Evolutionary conservation across 192 early-diverging fungal species (phyloP).

Genomic region (Rhizophagus prolifer): DNA sequence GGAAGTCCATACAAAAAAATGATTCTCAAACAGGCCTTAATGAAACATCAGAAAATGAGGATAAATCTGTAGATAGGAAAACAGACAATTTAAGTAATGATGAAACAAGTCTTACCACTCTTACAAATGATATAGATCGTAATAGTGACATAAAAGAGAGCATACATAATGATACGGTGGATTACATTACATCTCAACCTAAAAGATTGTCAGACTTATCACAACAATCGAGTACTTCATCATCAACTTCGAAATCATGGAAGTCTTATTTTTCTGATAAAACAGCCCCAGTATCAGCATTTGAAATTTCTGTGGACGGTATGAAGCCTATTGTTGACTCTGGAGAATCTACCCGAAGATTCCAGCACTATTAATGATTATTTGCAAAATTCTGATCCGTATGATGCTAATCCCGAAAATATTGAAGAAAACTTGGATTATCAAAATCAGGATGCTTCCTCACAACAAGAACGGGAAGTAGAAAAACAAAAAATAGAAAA

Average conservation of each 20-base stretch:
- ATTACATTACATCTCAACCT: not conserved
- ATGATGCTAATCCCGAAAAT: not conserved
- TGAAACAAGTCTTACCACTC: not conserved
- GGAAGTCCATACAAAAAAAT: not conserved
- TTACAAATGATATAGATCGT: not conserved
- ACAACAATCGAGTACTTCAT: constrained; percentile 2
- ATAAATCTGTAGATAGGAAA: not conserved
- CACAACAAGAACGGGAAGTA: not conserved
- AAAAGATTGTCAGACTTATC: not conserved
- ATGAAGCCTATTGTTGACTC: constrained; percentile 3
- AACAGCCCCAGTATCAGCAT: constrained; percentile 13
- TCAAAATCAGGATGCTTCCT: not conserved
- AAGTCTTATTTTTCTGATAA: constrained; percentile 23
- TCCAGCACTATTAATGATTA: not conserved
- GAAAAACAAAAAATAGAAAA: not conserved
- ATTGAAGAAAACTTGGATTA: not conserved
- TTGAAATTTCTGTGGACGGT: constrained; percentile 4
- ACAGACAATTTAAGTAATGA: not conserved
- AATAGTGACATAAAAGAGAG: not conserved
- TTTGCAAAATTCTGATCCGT: constrained; percentile 13
- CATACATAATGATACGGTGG: not conserved
- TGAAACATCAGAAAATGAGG: not conserved
- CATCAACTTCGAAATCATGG: constrained; percentile 20
- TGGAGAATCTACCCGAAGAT: constrained; percentile 18
- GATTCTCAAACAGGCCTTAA: not conserved